These are phyloP conservation scores for Flaveria trinervia DNA, from an alignment of 129 eudicot species.

Conservation along the genomic window DNA sequence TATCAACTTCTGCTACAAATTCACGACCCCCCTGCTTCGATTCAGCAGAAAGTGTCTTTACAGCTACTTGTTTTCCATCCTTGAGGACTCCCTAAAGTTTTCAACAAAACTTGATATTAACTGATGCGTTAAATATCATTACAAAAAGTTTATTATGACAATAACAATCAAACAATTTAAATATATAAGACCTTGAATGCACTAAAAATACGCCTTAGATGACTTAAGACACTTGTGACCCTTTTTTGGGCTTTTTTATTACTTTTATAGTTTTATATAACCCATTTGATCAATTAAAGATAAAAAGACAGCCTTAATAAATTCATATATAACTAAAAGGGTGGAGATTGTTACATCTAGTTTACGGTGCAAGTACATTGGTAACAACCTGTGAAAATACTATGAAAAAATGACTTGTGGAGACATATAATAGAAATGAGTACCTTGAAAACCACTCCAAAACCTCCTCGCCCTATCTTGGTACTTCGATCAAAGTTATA, in stretches of 20 bases:
- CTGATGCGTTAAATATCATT: neutral
- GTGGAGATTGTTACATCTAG: neutral
- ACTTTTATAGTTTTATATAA: neutral
- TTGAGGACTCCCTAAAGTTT: conserved; percentile 63
- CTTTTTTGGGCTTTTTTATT: neutral
- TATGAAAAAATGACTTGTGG: neutral
- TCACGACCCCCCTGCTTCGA: conserved; percentile 90
- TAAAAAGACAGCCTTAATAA: neutral
- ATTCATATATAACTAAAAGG: neutral
- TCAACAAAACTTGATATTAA: neutral
- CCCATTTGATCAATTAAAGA: neutral
- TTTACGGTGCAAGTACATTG: neutral
- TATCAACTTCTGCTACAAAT: conserved; percentile 74
- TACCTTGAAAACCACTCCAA: conserved; percentile 96
- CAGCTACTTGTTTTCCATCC: conserved; percentile 73
- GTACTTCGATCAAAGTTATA: conserved; percentile 62
- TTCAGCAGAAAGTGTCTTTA: conserved; percentile 75
- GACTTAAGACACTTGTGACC: neutral
- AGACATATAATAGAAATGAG: conserved; percentile 15
- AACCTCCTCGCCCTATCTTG: conserved; percentile 94
- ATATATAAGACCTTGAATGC: too few relatives aligned
- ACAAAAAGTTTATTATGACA: neutral
- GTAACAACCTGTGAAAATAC: neutral
- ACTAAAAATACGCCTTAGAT: neutral
- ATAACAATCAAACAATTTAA: neutral